phyloP scores from a whole-genome alignment of 192 early-diverging fungal species.

The Entophlyctis helioformis region DNA sequence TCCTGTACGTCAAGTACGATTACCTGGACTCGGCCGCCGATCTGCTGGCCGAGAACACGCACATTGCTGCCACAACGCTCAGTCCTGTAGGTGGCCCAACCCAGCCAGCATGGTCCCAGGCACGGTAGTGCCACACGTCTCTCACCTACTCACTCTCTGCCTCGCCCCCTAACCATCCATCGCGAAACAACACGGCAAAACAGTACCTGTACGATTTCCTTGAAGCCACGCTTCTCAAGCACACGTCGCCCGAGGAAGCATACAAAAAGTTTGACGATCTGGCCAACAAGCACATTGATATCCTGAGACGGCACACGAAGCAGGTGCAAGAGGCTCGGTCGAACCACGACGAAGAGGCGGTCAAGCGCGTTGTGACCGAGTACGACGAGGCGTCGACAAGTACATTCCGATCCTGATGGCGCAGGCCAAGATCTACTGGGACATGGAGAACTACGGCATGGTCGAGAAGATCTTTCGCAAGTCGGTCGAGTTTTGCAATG shows the following conservation, averaged over 20 bases:
- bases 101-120: not conserved
- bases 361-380: conserved; percentile 41
- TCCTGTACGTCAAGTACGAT: conserved; percentile 49
- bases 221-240: conserved; percentile 39
- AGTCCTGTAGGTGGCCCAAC: conserved; percentile 14
- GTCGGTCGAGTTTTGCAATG: conserved; percentile 54
- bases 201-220: conserved; percentile 45
- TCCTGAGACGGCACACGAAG: conserved; percentile 42
- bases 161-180: not conserved
- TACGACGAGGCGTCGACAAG: conserved; percentile 49
- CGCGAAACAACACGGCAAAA: not conserved
- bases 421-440: conserved; percentile 57
- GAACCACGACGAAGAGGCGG: conserved; percentile 45
- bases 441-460: conserved; percentile 46
- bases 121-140: not conserved
- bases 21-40: conserved; percentile 47
- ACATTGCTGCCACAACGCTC: conserved; percentile 10
- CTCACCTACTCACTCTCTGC: not conserved
- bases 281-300: conserved; percentile 40
- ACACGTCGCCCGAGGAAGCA: conserved; percentile 46
- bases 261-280: conserved; percentile 52
- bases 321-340: conserved; percentile 45
- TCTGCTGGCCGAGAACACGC: conserved; percentile 40
- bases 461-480: conserved; percentile 56
- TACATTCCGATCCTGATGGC: conserved; percentile 56